Base-by-base conservation (phyloP, 2,329 filamentous ascomycete species). In the Pseudocercospora fuligena region DNA sequence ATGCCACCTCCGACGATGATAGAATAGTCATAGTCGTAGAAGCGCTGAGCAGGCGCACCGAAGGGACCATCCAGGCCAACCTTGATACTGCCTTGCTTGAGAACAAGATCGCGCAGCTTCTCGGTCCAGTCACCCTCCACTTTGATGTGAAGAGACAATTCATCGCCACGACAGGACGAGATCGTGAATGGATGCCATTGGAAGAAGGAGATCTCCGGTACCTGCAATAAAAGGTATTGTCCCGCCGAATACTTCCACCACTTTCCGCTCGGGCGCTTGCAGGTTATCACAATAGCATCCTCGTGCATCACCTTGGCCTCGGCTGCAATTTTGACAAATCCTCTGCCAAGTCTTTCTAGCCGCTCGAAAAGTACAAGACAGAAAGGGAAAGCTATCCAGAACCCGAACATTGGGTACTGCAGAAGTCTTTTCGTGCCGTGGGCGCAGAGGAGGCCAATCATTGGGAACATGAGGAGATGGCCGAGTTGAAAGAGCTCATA, bases 101-200 rank as follows among this genome's bases (percentile, higher is more conserved):
- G 78, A 0, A 80, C 82, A 4, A 86, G 72, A 0, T 81, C 75
- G 9, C 82, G 80, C 1, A 88, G 77, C 54, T 75, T 77, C 3
- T 77, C 76, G 0, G 86, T 87, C 86, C 85, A 88, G 73, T 87
- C 81, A 0, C 86, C 86, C 54, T 87, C 85, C 2, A 83, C 84
- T 73, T 88, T 88, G 78, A 88, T 87, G 69, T 88, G 86, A 0
- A 88, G 73, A 73, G 83, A 82, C 76, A 88, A 81, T 33, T 82
- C 79, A 27, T 83, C 82, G 0, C 82, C 84, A 14, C 81, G 80
- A 68, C 85, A 88, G 1, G 83, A 82, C 0, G 86, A 87, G 0
- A 88, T 83, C 0, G 86, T 88, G 69, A 88, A 88, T 0, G 85
- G 86, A 64, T 88, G 86, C 86, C 86, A 88, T 70, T 88, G 85